Conservation (phyloP, 1,284 basidiomycete species). For the Rhodotorula sp. region DNA sequence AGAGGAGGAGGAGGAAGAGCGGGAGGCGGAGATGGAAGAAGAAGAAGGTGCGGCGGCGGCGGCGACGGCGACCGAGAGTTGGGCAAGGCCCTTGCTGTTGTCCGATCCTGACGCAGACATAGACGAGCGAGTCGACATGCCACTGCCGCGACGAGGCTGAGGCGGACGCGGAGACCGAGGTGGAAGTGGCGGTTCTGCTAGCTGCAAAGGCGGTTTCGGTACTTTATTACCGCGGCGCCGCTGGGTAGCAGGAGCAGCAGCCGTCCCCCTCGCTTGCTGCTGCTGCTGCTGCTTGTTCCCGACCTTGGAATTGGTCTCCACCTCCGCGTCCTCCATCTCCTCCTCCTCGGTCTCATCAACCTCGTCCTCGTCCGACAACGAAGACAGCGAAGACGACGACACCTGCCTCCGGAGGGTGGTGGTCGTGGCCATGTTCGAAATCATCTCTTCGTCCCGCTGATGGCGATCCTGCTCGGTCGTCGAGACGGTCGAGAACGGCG, state of each 20-base stretch:
- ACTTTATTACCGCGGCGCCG: too few relatives aligned
- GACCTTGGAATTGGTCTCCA: too few relatives aligned
- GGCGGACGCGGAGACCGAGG: too few relatives aligned
- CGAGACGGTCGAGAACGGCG: background rate
- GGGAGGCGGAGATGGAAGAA: background rate
- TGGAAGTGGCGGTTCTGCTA: background rate
- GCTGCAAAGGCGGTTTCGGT: background rate
- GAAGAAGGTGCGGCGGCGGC: background rate
- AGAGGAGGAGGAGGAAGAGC: background rate
- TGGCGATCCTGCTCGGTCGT: too few relatives aligned
- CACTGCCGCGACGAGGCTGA: background rate
- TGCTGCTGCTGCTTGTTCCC: background rate
- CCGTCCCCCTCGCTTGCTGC: too few relatives aligned
- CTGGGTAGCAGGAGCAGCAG: too few relatives aligned
- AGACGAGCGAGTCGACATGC: background rate
- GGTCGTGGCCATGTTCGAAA: background rate
- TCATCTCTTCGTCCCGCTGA: background rate
- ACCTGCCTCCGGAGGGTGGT: background rate
- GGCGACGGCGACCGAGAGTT: too few relatives aligned
- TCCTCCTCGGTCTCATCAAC: too few relatives aligned
- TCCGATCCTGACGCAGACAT: background rate
- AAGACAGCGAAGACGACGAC: slow-evolving; percentile 1
- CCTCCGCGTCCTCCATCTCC: background rate
- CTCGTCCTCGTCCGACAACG: background rate
- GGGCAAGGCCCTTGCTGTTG: background rate